A percentile compares a stretch with the other conserved stretches of the same genome.
Evolutionary conservation across 164 flowering plant species (phyloP).

Genomic region (Aristolochia californica): DNA sequence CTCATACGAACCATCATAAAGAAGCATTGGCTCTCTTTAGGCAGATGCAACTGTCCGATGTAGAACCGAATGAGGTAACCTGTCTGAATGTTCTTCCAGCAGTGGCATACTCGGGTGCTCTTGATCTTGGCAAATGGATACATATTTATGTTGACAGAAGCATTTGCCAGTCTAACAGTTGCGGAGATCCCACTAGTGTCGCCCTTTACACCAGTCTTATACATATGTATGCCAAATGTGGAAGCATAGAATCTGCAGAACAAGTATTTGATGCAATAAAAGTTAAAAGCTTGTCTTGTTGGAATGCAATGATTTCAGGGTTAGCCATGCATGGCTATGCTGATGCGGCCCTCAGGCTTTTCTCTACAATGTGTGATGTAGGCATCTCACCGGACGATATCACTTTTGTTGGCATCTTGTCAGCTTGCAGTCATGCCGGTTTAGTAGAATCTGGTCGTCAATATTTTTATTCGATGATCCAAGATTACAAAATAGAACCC

Average conservation of each 20-base stretch:
- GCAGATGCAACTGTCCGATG: constrained; percentile 33
- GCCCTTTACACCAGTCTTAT: constrained; percentile 49
- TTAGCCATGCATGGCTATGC: constrained; percentile 55
- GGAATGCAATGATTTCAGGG: constrained; percentile 72
- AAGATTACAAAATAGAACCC: constrained; percentile 34
- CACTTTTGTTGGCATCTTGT: constrained; percentile 51
- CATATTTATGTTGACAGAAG: constrained; percentile 51
- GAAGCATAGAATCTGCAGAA: constrained; percentile 51
- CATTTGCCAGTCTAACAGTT: not conserved
- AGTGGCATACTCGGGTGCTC: constrained; percentile 57
- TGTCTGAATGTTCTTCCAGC: constrained; percentile 54
- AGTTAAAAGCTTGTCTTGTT: constrained; percentile 35
- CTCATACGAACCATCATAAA: constrained; percentile 31
- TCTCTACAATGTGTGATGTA: constrained; percentile 33
- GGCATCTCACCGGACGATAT: constrained; percentile 53
- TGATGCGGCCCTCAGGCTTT: constrained; percentile 31
- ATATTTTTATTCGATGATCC: constrained; percentile 34
- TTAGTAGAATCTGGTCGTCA: constrained; percentile 37
- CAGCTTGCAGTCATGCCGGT: constrained; percentile 63
- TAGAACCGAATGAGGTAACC: constrained; percentile 59
- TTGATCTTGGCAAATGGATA: constrained; percentile 71
- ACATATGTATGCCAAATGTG: constrained; percentile 74
- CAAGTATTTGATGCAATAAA: constrained; percentile 36
- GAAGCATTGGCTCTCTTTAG: constrained; percentile 50
- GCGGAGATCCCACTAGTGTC: constrained; percentile 12